These are phyloP conservation scores for Haplosporangium sp. DNA, from an alignment of 371 early-diverging fungal species.

Conservation along the genomic window DNA sequence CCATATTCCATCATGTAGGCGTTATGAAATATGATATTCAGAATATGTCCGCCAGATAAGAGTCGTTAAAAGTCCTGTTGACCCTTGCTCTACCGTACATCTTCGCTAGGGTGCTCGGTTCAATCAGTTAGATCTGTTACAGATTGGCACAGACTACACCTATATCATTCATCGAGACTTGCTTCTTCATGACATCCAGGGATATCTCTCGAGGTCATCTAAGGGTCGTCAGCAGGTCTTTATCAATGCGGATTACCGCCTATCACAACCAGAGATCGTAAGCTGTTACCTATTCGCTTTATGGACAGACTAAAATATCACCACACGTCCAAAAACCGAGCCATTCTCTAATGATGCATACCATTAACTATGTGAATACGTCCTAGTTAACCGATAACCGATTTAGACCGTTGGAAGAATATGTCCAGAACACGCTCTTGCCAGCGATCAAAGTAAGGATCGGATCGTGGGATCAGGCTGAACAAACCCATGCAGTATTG, in stretches of 20 bases:
- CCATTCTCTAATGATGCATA: background rate
- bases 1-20: conserved; percentile 45
- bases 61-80: background rate
- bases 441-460: conserved; percentile 22
- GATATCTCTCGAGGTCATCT: conserved; percentile 19
- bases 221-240: conserved; percentile 24
- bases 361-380: too few relatives aligned
- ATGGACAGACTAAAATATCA: too few relatives aligned
- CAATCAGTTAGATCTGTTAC: conserved; percentile 26
- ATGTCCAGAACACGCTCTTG: conserved; percentile 7
- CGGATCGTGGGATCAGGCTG: conserved; percentile 29
- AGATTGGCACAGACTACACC: conserved; percentile 37
- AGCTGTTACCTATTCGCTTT: too few relatives aligned
- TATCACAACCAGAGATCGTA: conserved; percentile 32
- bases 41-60: background rate
- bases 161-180: conserved; percentile 32
- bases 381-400: conserved; percentile 16
- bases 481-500: background rate
- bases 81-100: background rate
- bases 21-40: too few relatives aligned
- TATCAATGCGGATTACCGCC: conserved; percentile 35
- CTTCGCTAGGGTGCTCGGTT: conserved; percentile 18
- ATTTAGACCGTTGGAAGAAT: conserved; percentile 18
- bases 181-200: conserved; percentile 26
- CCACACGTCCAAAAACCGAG: too few relatives aligned